Percentiles rank a stretch among this genome's conserved stretches.
phyloP scores from a whole-genome alignment of 371 early-diverging fungal species.

The Zychaea mexicana region DNA sequence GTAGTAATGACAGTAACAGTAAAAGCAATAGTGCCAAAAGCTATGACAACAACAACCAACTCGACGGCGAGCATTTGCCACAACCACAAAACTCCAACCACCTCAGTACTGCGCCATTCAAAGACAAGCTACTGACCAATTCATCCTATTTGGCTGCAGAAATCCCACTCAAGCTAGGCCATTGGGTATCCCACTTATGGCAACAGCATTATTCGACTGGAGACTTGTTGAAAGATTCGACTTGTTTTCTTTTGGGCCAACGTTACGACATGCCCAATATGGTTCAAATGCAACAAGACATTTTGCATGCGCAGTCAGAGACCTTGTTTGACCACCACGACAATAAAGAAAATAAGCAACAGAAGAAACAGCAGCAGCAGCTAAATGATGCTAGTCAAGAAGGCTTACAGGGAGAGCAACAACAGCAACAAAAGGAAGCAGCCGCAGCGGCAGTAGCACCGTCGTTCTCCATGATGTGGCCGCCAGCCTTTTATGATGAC shows the following conservation, averaged over 20 bases:
- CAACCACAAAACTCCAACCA: slow-evolving; percentile 54
- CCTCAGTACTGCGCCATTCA: slow-evolving; percentile 44
- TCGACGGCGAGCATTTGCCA: slow-evolving; percentile 27
- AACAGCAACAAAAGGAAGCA: no score
- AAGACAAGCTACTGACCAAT: slow-evolving; percentile 49
- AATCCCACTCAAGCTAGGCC: slow-evolving; percentile 52
- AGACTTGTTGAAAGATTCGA: slow-evolving; percentile 9
- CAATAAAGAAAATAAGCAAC: background rate
- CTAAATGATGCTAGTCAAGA: background rate
- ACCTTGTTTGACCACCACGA: slow-evolving; percentile 26
- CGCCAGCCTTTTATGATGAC: slow-evolving; percentile 67
- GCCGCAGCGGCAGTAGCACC: slow-evolving; percentile 1
- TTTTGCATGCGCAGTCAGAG: slow-evolving; percentile 38
- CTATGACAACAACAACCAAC: background rate
- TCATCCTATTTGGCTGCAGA: slow-evolving; percentile 56
- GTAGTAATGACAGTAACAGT: background rate
- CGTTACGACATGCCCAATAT: slow-evolving; percentile 27
- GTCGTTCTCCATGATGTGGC: slow-evolving; percentile 30
- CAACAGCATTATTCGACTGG: slow-evolving; percentile 11
- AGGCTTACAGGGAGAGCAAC: background rate
- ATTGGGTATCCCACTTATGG: slow-evolving; percentile 54
- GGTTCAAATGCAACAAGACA: slow-evolving; percentile 32
- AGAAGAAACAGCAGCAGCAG: background rate
- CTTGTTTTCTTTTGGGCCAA: slow-evolving; percentile 39
- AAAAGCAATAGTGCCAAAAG: background rate